Base-by-base conservation (phyloP, 768 basidiomycete species). In the Boletus barrowsii region DNA sequence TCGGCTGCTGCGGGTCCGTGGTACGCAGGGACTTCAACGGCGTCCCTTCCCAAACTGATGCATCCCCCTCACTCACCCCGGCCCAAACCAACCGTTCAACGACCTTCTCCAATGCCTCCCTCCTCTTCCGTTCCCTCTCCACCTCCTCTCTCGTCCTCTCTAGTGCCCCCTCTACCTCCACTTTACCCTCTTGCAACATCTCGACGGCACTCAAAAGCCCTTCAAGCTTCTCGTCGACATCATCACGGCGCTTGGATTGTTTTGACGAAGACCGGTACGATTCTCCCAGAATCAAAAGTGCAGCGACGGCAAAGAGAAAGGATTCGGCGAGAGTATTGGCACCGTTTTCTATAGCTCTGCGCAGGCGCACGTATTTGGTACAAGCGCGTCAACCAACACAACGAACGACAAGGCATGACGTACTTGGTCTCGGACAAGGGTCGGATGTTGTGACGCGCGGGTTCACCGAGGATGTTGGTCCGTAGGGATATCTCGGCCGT, bases 281-380 rank as follows among this genome's bases (percentile, higher is more conserved):
- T 68, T 94, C 91, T 3, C 85, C 86, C 11, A 92, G 55, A 53
- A 94, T 92, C 6, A 93, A 75, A 0, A 70, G 70, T 2, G 86
- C 84, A 0, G 91, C 90, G 3, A 93, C 91, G 18, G 74, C 65
- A 64, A 93, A 93, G 4, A 93, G 78, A 60, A 93, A 93, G 0
- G 88, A 88, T 70, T 93, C 91, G 0, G 91, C 91, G 5, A 93
- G 75, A 6, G 85, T 77, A 59, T 92, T 93, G 15, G 91, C 88
- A 20, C 91, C 91, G 61, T 87, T 91, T 55, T 92, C 89, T 54
- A 93, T 88, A 0, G 91, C 91, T 54, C 89, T 90, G 58, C 13
- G 6, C 7, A 3, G 22, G 24, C 4, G 10, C 3, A 20, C 14
- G 37, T 6, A 24, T 10, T 0, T 14, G 5, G 10, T 10, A 11